These are phyloP conservation scores for Amorphotheca resinae DNA, from an alignment of 495 filamentous ascomycete species.

Conservation along the genomic window DNA sequence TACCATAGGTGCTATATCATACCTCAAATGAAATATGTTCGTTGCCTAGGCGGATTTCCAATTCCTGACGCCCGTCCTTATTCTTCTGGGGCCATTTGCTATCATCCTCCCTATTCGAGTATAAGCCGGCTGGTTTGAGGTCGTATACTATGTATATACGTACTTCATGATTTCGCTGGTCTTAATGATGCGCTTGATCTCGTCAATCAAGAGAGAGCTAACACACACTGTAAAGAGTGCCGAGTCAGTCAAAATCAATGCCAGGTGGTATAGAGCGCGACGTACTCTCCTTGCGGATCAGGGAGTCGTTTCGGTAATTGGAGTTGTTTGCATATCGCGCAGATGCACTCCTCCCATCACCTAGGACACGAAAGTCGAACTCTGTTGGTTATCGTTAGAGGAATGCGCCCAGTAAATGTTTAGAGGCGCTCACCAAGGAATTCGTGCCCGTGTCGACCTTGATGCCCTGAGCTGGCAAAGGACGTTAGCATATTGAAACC, in stretches of 20 bases:
- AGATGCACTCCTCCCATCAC: conserved; percentile 88
- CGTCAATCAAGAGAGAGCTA: conserved; percentile 78
- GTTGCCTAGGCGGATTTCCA: conserved; percentile 87
- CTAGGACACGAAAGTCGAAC: conserved; percentile 89
- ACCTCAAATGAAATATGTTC: conserved; percentile 99
- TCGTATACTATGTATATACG: conserved; percentile 4
- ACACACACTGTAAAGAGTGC: conserved; percentile 65
- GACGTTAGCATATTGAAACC: conserved; percentile 23
- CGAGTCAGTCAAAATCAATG: conserved; percentile 14
- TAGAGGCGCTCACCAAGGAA: conserved; percentile 62
- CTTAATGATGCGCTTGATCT: conserved; percentile 96
- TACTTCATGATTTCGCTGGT: conserved; percentile 98
- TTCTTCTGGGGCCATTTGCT: conserved; percentile 99
- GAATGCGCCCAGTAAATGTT: background rate
- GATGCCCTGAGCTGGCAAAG: conserved; percentile 75
- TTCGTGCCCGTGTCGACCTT: conserved; percentile 95
- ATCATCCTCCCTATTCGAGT: conserved; percentile 71
- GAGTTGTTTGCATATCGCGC: conserved; percentile 99
- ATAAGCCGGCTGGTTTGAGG: background rate
- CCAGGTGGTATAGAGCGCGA: conserved; percentile 7
- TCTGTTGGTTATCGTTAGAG: conserved; percentile 38
- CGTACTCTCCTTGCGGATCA: conserved; percentile 99
- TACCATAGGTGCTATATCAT: conserved; percentile 2
- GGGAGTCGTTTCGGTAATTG: conserved; percentile 96
- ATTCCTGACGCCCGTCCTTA: conserved; percentile 93